Evolutionary conservation across 495 filamentous ascomycete species (phyloP), one percentile per base, ranked within the genome.

Genomic region (Xylaria sp.): DNA sequence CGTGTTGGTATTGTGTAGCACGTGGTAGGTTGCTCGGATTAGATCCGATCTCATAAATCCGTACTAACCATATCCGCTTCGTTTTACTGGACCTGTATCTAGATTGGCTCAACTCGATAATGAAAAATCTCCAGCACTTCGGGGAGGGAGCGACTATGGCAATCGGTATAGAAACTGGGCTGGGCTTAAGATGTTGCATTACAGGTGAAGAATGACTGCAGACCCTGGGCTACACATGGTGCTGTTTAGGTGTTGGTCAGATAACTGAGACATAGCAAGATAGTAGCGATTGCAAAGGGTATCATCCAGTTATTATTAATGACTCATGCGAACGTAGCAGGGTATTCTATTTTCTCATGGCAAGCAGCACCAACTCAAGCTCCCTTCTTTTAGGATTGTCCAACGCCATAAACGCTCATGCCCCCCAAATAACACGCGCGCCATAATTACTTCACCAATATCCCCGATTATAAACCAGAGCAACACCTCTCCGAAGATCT

Each of bases 241-340:
- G 11, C 31, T 55, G 26, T 15, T 11, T 0, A 29, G 44, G 11
- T 19, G 40, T 19, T n/a, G 33, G 59, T 62, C 17, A 33, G 15
- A 63, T 31, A 46, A 5, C 33, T 52, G 31, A 37, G 12, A 59
- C 7, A 17, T 21, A 3, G 44, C 9, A 37, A 37, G 1, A 24
- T 1, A 19, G 17, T 3, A 17, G 1, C 6, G 5, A 50, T n/a
- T 52, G n/a, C 17, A 26, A 44, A 37, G 40, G 50, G 66, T 68
- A 68, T 68, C 21, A 68, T 58, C 15, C 5, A 58, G 26, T 41
- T 63, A 63, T 24, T 31, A 63, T 40, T 63, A 53, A 48, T 57
- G 48, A 21, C 17, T 62, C 46, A 35, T 70, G 46, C 68, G 29
- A n/a, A 58, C 50, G 21, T 58, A 44, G 50, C 5, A 55, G 48